Evolutionary conservation across 139 green algal species (phyloP).

Genomic region (Auxenochlorella protothecoides): DNA sequence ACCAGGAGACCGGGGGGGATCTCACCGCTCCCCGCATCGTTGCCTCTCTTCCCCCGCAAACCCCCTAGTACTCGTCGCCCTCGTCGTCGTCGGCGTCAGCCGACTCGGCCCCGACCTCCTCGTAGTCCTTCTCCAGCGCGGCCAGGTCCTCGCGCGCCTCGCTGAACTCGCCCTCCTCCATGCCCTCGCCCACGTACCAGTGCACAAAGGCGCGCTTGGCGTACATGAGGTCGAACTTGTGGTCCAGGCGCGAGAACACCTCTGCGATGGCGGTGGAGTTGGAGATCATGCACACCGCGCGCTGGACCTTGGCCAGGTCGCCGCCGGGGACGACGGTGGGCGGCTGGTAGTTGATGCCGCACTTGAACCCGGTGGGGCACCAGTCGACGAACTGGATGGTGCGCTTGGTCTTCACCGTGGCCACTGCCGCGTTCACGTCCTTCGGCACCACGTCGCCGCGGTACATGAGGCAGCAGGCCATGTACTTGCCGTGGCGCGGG

Average conservation of each 20-base stretch:
- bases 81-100: conserved; percentile 40
- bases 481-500: conserved; percentile 94
- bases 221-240: conserved; percentile 99
- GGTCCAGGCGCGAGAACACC: conserved; percentile 94
- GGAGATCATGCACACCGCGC: conserved; percentile 99
- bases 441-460: conserved; percentile 98
- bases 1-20: too few species aligned
- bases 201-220: conserved; percentile 99
- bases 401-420: conserved; percentile 98
- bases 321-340: conserved; percentile 93
- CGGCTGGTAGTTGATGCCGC: conserved; percentile 99
- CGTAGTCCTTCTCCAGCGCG: conserved; percentile 98
- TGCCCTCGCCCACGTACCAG: conserved; percentile 98
- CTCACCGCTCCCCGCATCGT: too few species aligned
- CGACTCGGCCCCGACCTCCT: conserved; percentile 86
- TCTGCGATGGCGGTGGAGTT: conserved; percentile 98
- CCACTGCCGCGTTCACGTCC: conserved; percentile 94
- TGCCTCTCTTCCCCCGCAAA: too few species aligned
- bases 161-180: conserved; percentile 82
- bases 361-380: conserved; percentile 99
- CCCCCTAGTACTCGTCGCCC: conserved; percentile 14
- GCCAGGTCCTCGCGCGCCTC: conserved; percentile 94
- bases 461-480: conserved; percentile 99
- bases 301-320: conserved; percentile 98
- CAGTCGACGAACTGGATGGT: conserved; percentile 98